These are phyloP conservation scores for Sphaerobolus stellatus DNA, from an alignment of 1,284 basidiomycete species.

Conservation along the genomic window DNA sequence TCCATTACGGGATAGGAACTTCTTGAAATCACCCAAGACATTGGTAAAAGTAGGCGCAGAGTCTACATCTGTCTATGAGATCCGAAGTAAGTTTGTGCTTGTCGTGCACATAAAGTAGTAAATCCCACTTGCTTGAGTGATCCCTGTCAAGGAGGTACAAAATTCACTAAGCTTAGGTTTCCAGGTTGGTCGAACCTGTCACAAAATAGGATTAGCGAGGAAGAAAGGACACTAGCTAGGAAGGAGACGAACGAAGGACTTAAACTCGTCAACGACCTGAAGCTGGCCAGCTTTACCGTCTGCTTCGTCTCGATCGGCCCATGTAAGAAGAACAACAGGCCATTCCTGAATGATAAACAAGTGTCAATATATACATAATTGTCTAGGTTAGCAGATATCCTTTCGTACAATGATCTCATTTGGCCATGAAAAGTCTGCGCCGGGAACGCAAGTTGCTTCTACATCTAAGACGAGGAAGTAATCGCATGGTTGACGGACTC, in stretches of 20 bases:
- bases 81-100: background rate
- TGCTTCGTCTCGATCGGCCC: conserved; percentile 65
- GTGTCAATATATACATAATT: conserved; percentile 13
- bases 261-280: conserved; percentile 76
- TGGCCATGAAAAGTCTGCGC: conserved; percentile 65
- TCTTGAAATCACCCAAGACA: conserved; percentile 62
- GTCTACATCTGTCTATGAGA: conserved; percentile 75
- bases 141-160: conserved; percentile 86
- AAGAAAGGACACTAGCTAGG: background rate
- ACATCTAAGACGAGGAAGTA: conserved; percentile 81
- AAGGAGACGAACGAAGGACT: conserved; percentile 64
- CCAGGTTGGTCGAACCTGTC: conserved; percentile 69
- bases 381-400: conserved; percentile 11
- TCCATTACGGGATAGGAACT: conserved; percentile 68
- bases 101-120: conserved; percentile 2
- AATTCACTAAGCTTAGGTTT: conserved; percentile 78
- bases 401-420: conserved; percentile 87
- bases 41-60: conserved; percentile 72
- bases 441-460: conserved; percentile 83
- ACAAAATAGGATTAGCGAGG: background rate
- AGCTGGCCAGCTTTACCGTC: conserved; percentile 57
- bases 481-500: conserved; percentile 54
- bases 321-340: conserved; percentile 83
- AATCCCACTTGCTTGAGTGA: conserved; percentile 71
- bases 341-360: conserved; percentile 60